phyloP scores from a whole-genome alignment of 352 stramenopile genomes.

The Plasmopara halstedii region DNA sequence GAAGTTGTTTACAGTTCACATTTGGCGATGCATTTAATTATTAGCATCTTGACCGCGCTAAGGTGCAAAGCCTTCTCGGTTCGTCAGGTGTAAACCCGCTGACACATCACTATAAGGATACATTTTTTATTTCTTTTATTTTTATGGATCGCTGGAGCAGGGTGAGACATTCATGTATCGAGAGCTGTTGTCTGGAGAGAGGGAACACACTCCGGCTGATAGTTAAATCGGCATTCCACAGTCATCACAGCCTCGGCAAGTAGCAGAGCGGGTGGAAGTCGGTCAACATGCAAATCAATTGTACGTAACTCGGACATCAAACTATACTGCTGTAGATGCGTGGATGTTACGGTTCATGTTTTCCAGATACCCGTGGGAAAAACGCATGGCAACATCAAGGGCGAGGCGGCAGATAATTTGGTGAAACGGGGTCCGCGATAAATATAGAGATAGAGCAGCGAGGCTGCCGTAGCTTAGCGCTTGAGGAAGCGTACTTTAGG shows the following conservation, averaged over 20 bases:
- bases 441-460: too few relatives aligned
- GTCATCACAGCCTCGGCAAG: conserved; percentile 9
- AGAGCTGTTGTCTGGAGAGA: conserved; percentile 11
- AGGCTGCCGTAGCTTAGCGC: too few relatives aligned
- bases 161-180: conserved; percentile 17
- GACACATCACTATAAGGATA: conserved; percentile 24
- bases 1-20: background rate
- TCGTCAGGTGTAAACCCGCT: conserved; percentile 24
- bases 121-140: conserved; percentile 25
- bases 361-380: too few relatives aligned
- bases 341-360: too few relatives aligned
- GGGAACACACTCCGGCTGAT: background rate
- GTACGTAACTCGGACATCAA: background rate
- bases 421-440: too few relatives aligned
- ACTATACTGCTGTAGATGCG: background rate
- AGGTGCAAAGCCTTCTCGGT: conserved; percentile 13
- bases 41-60: background rate
- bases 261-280: conserved; percentile 18
- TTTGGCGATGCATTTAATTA: background rate
- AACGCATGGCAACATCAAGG: too few relatives aligned
- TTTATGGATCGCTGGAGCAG: conserved; percentile 18
- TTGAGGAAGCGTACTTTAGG: too few relatives aligned
- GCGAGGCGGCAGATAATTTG: too few relatives aligned
- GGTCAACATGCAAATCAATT: background rate
- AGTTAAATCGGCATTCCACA: background rate